These are phyloP conservation scores for Spiromastix sp. DNA, from an alignment of 2,329 filamentous ascomycete species.

Conservation along the genomic window DNA sequence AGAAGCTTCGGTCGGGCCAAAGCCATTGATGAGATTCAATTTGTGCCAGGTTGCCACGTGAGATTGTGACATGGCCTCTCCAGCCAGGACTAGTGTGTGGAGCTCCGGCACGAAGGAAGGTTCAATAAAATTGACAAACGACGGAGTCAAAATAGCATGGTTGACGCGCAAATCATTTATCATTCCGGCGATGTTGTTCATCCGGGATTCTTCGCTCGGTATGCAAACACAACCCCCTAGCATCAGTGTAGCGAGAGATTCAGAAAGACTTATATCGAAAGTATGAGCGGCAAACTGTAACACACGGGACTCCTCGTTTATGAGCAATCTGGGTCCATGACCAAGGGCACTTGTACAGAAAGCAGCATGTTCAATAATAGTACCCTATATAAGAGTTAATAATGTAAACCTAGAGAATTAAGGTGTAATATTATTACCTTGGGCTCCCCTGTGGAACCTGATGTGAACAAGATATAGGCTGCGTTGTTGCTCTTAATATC, in stretches of 20 bases:
- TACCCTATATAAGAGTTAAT: constrained; percentile 26
- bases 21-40: constrained; percentile 61
- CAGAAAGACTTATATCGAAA: constrained; percentile 45
- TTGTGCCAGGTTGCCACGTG: constrained; percentile 61
- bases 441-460: constrained; percentile 45
- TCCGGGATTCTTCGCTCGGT: constrained; percentile 39
- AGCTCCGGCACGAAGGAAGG: constrained; percentile 59
- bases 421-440: constrained; percentile 25
- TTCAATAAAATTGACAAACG: constrained; percentile 63
- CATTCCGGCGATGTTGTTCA: constrained; percentile 39
- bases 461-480: constrained; percentile 51
- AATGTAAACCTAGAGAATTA: constrained; percentile 3
- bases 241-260: constrained; percentile 44
- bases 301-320: constrained; percentile 44
- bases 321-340: constrained; percentile 40
- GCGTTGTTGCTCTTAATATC: constrained; percentile 23
- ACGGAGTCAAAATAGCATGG: constrained; percentile 76
- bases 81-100: constrained; percentile 66
- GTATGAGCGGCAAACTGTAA: constrained; percentile 48
- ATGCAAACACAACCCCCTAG: constrained; percentile 51
- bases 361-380: constrained; percentile 52
- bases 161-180: constrained; percentile 55
- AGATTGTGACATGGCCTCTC: constrained; percentile 64
- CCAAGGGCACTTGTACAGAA: constrained; percentile 45
- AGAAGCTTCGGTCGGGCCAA: constrained; percentile 61